Conservation (phyloP, 306 rosid genomes). For the Hippophae tibetana region DNA sequence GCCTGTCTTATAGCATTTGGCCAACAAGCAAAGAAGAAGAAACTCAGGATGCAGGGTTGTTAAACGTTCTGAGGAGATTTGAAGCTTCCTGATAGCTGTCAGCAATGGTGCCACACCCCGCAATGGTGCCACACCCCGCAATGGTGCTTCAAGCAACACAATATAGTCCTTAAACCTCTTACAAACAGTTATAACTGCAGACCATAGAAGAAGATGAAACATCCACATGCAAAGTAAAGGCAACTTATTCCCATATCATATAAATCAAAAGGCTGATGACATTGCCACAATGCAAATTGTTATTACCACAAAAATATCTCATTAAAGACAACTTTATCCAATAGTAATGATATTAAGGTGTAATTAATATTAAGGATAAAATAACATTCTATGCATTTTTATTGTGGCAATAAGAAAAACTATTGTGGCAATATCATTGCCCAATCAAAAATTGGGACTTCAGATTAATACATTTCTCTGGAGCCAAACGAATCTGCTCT, state of each 20-base stretch:
- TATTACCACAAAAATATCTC: too few relatives aligned
- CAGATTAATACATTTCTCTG: constrained; percentile 58
- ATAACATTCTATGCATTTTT: too few relatives aligned
- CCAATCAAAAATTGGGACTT: not conserved
- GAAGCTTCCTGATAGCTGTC: constrained; percentile 64
- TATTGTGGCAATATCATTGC: too few relatives aligned
- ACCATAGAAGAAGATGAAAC: constrained; percentile 6
- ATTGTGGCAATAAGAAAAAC: too few relatives aligned
- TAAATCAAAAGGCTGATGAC: not conserved
- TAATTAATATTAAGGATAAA: too few relatives aligned
- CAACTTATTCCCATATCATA: not conserved
- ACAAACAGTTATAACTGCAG: constrained; percentile 69
- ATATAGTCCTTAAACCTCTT: constrained; percentile 70
- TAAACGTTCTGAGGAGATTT: constrained; percentile 57
- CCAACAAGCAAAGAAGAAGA: constrained; percentile 75
- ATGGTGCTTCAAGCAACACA: constrained; percentile 61
- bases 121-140: constrained; percentile 79
- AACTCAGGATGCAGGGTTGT: constrained; percentile 75
- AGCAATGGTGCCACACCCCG: constrained; percentile 79
- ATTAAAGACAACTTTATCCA: too few relatives aligned
- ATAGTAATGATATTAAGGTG: too few relatives aligned
- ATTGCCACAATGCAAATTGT: too few relatives aligned
- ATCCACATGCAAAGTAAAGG: not conserved
- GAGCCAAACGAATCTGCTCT: constrained; percentile 71
- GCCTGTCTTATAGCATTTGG: constrained; percentile 82